A percentile compares a stretch with the other conserved stretches of the same genome.
Conservation (phyloP, 2,329 filamentous ascomycete species). For the Phoma sp. region DNA sequence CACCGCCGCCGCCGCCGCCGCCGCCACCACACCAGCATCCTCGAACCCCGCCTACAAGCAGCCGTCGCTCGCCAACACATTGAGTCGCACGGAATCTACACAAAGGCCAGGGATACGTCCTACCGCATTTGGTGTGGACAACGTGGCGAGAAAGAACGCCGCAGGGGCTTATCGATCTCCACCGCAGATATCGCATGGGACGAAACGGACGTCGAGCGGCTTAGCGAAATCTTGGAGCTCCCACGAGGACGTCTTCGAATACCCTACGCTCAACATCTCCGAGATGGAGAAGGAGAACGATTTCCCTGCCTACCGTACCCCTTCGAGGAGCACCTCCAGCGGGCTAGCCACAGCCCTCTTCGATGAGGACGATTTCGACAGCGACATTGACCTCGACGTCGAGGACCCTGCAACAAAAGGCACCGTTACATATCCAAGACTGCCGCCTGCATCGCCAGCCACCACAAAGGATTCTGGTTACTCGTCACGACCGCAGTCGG, state of each 20-base stretch:
- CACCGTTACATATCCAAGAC: constrained; percentile 51
- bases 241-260: constrained; percentile 43
- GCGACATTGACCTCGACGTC: constrained; percentile 78
- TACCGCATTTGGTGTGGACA: constrained; percentile 37
- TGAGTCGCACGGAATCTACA: constrained; percentile 47
- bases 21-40: constrained; percentile 24
- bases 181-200: constrained; percentile 34
- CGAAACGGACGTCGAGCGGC: constrained; percentile 56
- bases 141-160: constrained; percentile 40
- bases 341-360: constrained; percentile 54
- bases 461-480: constrained; percentile 48
- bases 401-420: constrained; percentile 63
- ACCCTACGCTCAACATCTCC: constrained; percentile 34
- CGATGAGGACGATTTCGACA: constrained; percentile 84
- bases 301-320: constrained; percentile 23
- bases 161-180: constrained; percentile 16
- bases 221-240: constrained; percentile 52
- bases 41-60: constrained; percentile 36
- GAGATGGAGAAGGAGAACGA: constrained; percentile 37
- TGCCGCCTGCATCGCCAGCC: constrained; percentile 32
- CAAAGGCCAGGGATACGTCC: constrained; percentile 37
- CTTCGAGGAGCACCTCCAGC: constrained; percentile 20
- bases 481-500: constrained; percentile 20
- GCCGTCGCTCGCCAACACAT: constrained; percentile 47
- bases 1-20: constrained; percentile 34